Evolutionary conservation across 495 filamentous ascomycete genomes (phyloP).

Genomic region (Lasiosphaeriaceae sp.): DNA sequence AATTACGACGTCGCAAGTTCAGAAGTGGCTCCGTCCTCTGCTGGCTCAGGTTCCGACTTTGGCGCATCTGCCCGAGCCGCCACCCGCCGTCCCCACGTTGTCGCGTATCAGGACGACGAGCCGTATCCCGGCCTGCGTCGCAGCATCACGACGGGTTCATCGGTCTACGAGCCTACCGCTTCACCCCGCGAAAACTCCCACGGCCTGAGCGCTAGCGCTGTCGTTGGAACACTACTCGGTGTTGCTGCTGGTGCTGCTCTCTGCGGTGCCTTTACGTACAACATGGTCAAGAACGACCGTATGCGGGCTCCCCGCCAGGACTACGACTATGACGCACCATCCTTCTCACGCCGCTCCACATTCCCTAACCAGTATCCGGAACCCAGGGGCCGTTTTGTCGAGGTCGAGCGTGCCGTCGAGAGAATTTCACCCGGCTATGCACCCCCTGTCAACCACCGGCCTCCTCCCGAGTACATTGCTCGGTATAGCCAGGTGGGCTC

Average conservation of each 20-base stretch:
- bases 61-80: slow-evolving; percentile 18
- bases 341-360: slow-evolving; percentile 34
- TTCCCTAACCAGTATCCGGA: slow-evolving; percentile 34
- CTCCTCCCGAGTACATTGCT: slow-evolving; percentile 31
- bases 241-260: slow-evolving; percentile 69
- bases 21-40: slow-evolving; percentile 1
- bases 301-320: slow-evolving; percentile 39
- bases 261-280: slow-evolving; percentile 71
- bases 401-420: slow-evolving; percentile 28
- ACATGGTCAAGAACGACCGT: slow-evolving; percentile 57
- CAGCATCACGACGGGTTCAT: slow-evolving; percentile 32
- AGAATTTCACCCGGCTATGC: slow-evolving; percentile 30
- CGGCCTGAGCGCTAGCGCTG: slow-evolving; percentile 35
- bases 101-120: slow-evolving; percentile 16
- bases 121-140: slow-evolving; percentile 27
- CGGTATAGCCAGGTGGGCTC: slow-evolving; percentile 31
- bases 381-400: slow-evolving; percentile 30
- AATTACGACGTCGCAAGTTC: slow-evolving; percentile 41
- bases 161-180: slow-evolving; percentile 28
- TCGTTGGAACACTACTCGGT: slow-evolving; percentile 63
- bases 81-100: slow-evolving; percentile 18
- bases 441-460: slow-evolving; percentile 22
- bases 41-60: slow-evolving; percentile 19
- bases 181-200: slow-evolving; percentile 32
- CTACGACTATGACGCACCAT: slow-evolving; percentile 33